Percentiles rank a stretch among this genome's conserved stretches.
Evolutionary conservation across 441 rosid species (phyloP).

Genomic region (Arabidopsis lyrata): DNA sequence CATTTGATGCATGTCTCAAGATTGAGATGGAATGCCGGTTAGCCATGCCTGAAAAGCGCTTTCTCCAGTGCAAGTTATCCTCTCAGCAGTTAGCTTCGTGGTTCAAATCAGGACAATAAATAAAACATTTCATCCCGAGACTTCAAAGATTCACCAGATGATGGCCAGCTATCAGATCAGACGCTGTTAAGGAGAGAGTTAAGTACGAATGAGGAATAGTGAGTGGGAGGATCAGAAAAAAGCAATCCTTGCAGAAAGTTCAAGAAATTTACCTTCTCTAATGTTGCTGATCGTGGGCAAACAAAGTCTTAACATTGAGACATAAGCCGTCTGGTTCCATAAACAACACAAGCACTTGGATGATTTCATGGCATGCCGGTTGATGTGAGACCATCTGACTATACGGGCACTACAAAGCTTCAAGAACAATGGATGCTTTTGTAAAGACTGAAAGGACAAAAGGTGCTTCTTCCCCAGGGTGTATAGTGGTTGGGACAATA

Average conservation of each 20-base stretch:
- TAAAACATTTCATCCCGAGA: conserved; percentile 22
- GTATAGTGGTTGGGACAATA: conserved; percentile 98
- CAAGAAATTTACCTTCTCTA: conserved; percentile 28
- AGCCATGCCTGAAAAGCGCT: conserved; percentile 29
- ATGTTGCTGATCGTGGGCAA: conserved; percentile 23
- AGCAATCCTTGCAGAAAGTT: conserved; percentile 21
- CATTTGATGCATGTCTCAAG: conserved; percentile 50
- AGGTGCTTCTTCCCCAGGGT: conserved; percentile 99
- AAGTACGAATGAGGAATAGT: conserved; percentile 2
- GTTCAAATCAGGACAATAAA: conserved; percentile 29
- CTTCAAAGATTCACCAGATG: conserved; percentile 17
- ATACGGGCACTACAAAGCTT: conserved; percentile 63
- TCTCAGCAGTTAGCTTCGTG: conserved; percentile 15
- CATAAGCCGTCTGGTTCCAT: conserved; percentile 35
- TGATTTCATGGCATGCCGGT: conserved; percentile 42
- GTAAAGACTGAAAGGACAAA: conserved; percentile 98
- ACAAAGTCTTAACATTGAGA: conserved; percentile 20
- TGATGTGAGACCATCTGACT: conserved; percentile 46
- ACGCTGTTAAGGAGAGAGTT: conserved; percentile 10
- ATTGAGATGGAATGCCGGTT: conserved; percentile 22
- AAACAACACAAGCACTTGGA: conserved; percentile 53
- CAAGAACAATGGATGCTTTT: conserved; percentile 88
- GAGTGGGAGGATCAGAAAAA: background rate
- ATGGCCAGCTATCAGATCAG: conserved; percentile 33
- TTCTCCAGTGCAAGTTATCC: conserved; percentile 24